Percentiles rank a stretch among this genome's conserved stretches.
Evolutionary conservation across 495 filamentous ascomycete species (phyloP).

Genomic region (Trichoderma reesei): DNA sequence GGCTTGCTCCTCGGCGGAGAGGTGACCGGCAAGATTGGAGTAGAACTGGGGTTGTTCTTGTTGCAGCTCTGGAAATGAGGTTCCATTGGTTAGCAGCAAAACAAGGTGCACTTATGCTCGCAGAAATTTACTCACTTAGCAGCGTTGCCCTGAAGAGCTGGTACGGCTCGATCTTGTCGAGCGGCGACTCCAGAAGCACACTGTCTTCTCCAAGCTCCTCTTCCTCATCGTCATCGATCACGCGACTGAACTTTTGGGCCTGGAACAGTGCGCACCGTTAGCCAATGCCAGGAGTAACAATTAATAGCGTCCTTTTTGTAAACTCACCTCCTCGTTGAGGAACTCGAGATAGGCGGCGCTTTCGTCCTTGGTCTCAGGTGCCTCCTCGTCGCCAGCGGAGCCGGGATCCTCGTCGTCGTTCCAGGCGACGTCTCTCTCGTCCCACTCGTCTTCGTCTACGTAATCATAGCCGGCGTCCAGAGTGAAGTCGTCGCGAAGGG

Average conservation of each 20-base stretch:
- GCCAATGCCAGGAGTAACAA: neutral
- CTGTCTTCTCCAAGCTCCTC: slow-evolving; percentile 91
- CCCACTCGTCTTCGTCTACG: slow-evolving; percentile 74
- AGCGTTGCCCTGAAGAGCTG: slow-evolving; percentile 71
- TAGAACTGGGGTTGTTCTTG: slow-evolving; percentile 87
- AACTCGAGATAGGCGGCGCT: slow-evolving; percentile 93
- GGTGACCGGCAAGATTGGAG: slow-evolving; percentile 62
- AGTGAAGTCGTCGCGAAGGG: slow-evolving; percentile 80
- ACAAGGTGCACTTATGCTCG: neutral
- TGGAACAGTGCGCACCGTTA: slow-evolving; percentile 26
- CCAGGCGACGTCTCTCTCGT: slow-evolving; percentile 56
- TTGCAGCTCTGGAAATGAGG: slow-evolving; percentile 57
- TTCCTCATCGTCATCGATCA: slow-evolving; percentile 52
- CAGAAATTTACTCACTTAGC: slow-evolving; percentile 54
- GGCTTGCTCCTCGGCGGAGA: slow-evolving; percentile 71
- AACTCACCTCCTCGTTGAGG: slow-evolving; percentile 71
- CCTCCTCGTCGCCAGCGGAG: slow-evolving; percentile 25
- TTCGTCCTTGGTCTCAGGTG: slow-evolving; percentile 71
- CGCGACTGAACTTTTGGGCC: slow-evolving; percentile 71
- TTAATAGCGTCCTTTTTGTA: neutral
- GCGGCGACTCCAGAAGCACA: slow-evolving; percentile 79
- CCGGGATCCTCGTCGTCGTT: slow-evolving; percentile 23
- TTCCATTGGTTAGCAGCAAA: slow-evolving; percentile 15
- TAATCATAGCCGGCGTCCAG: slow-evolving; percentile 60
- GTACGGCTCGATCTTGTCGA: slow-evolving; percentile 94